phyloP scores from a whole-genome alignment of 768 basidiomycete species.

The Boletus reticuloceps region DNA sequence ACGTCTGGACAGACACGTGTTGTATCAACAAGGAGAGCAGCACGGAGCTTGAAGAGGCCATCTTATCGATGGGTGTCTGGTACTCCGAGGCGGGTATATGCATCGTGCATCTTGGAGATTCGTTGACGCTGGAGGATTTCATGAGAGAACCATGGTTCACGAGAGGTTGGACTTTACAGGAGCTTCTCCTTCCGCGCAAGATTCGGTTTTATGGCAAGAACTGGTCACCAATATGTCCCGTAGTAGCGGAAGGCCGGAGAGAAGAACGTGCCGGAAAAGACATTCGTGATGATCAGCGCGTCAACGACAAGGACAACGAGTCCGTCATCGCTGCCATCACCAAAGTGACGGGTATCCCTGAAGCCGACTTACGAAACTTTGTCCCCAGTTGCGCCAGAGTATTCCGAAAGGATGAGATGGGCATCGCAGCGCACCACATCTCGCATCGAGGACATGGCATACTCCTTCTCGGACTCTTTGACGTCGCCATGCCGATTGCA shows the following conservation, averaged over 20 bases:
- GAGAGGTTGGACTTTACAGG: slow-evolving; percentile 22
- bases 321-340: slow-evolving; percentile 12
- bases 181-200: slow-evolving; percentile 22
- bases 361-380: slow-evolving; percentile 21
- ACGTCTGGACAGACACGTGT: slow-evolving; percentile 29
- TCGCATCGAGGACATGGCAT: slow-evolving; percentile 24
- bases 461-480: slow-evolving; percentile 26
- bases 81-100: slow-evolving; percentile 23
- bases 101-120: slow-evolving; percentile 24
- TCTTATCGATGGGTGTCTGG: slow-evolving; percentile 24
- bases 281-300: slow-evolving; percentile 14
- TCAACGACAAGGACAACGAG: slow-evolving; percentile 25
- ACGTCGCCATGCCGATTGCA: slow-evolving; percentile 19
- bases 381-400: slow-evolving; percentile 16
- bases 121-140: slow-evolving; percentile 20
- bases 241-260: slow-evolving; percentile 10
- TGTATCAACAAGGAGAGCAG: slow-evolving; percentile 28
- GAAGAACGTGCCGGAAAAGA: slow-evolving; percentile 10
- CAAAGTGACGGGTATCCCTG: slow-evolving; percentile 20
- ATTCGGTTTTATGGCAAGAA: slow-evolving; percentile 24
- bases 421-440: slow-evolving; percentile 20
- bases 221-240: slow-evolving; percentile 23
- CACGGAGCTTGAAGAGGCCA: slow-evolving; percentile 28
- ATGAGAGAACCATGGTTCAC: slow-evolving; percentile 23
- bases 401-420: slow-evolving; percentile 26